Conservation (phyloP, 2,329 filamentous ascomycete genomes). For the Fusarium nygamai region DNA sequence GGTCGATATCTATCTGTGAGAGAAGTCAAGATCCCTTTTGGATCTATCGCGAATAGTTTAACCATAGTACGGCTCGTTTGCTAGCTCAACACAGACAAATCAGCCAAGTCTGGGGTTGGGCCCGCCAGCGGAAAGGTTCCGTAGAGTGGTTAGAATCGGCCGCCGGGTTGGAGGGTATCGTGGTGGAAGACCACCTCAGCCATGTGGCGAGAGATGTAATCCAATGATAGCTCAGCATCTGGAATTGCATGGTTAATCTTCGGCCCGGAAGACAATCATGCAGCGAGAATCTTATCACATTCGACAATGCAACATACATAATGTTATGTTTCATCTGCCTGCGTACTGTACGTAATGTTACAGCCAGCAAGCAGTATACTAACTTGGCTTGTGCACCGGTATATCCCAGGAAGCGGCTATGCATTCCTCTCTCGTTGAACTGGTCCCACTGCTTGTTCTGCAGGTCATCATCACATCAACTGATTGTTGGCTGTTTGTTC, state of each 20-base stretch:
- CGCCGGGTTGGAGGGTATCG: slow-evolving; percentile 14
- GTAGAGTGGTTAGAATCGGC: slow-evolving; percentile 31
- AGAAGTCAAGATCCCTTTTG: neutral
- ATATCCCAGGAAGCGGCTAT: slow-evolving; percentile 3
- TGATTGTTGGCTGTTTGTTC: neutral
- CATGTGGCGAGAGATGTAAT: slow-evolving; percentile 7
- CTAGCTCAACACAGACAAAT: slow-evolving; percentile 5
- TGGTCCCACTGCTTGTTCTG: slow-evolving; percentile 20
- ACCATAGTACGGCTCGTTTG: neutral
- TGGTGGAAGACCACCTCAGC: neutral
- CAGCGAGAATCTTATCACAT: slow-evolving; percentile 21
- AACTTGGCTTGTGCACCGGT: neutral
- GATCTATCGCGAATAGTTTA: neutral
- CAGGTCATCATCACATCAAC: slow-evolving; percentile 13
- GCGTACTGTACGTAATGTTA: slow-evolving; percentile 26
- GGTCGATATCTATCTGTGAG: neutral
- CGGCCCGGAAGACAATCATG: slow-evolving; percentile 9
- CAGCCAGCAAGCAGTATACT: neutral
- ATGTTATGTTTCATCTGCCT: slow-evolving; percentile 5
- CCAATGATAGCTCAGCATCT: slow-evolving; percentile 5
- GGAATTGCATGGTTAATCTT: slow-evolving; percentile 29
- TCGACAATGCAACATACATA: neutral
- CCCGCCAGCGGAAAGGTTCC: slow-evolving; percentile 29
- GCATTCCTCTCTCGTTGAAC: slow-evolving; percentile 22
- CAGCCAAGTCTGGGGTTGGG: neutral